Evolutionary conservation across 345 rosid species (phyloP), one percentile per base, ranked within the genome.

Genomic region (Sonneratia caseolaris): DNA sequence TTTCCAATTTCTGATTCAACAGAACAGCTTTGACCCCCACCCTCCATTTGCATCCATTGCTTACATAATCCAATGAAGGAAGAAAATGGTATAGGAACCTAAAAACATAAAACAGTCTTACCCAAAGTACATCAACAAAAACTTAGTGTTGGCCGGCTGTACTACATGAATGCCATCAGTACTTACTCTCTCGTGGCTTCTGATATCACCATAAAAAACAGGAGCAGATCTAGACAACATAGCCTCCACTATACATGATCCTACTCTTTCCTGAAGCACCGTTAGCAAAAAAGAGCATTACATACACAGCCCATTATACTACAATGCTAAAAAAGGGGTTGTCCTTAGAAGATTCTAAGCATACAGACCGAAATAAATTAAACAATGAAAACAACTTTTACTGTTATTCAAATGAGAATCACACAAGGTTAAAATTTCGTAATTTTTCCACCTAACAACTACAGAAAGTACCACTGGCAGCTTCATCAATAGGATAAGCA

Each of bases 101-200:
- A 75, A 71, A 65, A 45, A 48, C 36, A 64, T 14, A 53, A 55
- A 72, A 37, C 9, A 5, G 37, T 61, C 15, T 13, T 7, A 24
- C 6, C 22, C 40, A 64, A 24, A 66, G 36, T n/a, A 76, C 16
- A 32, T 57, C 19, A 19, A 53, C 14, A 27, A 27, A 32, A 32
- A 68, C 36, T 3, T 24, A 38, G 1, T 0, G 55, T 51, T 10
- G 64, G 27, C 35, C 3, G 40, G 22, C 9, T 32, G 22, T 53
- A 37, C 6, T 49, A 38, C 8, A 40, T 0, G 3, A 19, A 66
- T 32, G 37, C 21, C n/a, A 0, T 15, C 11, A 14, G 37, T 45
- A 32, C 78, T 80, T 85, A 86, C 95, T 86, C 96, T 86, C 84
- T 95, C 95, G 65, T 95, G 99, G 82, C 89, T 84, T 86, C 99